Evolutionary conservation across 2,329 filamentous ascomycete species (phyloP).

Genomic region (Fragosphaeria purpurea): DNA sequence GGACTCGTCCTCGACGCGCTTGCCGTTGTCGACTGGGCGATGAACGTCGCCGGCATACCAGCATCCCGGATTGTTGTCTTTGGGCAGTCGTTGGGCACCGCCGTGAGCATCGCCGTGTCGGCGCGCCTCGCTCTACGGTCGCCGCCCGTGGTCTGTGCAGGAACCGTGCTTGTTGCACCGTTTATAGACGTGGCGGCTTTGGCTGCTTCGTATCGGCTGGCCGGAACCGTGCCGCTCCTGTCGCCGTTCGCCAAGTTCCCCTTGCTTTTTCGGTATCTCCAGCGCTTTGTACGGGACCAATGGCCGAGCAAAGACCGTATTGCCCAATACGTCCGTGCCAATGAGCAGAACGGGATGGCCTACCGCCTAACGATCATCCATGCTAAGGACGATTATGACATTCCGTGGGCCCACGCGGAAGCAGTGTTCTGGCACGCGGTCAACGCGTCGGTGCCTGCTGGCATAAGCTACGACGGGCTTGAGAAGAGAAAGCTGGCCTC

Average conservation of each 20-base stretch:
- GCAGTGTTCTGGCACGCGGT: constrained; percentile 45
- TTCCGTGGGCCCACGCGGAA: constrained; percentile 40
- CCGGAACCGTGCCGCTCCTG: constrained; percentile 43
- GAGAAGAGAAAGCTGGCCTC: constrained; percentile 28
- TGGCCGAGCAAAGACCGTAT: constrained; percentile 42
- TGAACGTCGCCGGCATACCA: constrained; percentile 39
- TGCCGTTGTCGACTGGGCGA: constrained; percentile 42
- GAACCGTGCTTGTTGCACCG: constrained; percentile 45
- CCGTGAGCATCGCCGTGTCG: constrained; percentile 14
- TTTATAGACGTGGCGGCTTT: constrained; percentile 45
- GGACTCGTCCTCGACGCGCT: constrained; percentile 45
- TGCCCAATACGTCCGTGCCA: constrained; percentile 30
- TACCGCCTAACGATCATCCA: constrained; percentile 41
- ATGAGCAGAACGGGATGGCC: constrained; percentile 20
- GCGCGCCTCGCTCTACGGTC: not conserved
- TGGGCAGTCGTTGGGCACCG: constrained; percentile 49
- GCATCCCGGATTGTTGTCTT: constrained; percentile 48
- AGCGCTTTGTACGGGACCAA: constrained; percentile 35
- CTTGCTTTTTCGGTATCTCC: constrained; percentile 31
- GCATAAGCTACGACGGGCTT: constrained; percentile 33
- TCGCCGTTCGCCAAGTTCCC: constrained; percentile 40
- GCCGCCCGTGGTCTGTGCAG: constrained; percentile 32
- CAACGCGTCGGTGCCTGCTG: constrained; percentile 30
- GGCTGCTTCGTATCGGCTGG: constrained; percentile 47
- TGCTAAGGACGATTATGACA: constrained; percentile 41